phyloP scores from a whole-genome alignment of 2,329 filamentous ascomycete species.

The Fusarium sp. region DNA sequence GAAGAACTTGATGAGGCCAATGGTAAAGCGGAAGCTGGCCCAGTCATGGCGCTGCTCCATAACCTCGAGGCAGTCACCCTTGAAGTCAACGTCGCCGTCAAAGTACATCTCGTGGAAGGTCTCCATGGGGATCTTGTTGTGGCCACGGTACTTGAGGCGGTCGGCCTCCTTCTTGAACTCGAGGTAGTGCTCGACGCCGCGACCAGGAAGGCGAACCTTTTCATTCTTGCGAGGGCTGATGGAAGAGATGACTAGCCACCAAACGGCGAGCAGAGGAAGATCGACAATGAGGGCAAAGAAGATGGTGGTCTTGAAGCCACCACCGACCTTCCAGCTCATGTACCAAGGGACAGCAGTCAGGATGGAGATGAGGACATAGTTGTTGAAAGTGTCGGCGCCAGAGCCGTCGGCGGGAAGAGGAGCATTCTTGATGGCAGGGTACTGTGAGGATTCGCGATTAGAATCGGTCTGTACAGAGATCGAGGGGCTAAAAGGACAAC shows the following conservation, averaged over 20 bases:
- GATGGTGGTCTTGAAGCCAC: conserved; percentile 87
- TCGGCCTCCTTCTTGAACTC: conserved; percentile 76
- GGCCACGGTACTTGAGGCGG: conserved; percentile 74
- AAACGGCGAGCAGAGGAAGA: conserved; percentile 80
- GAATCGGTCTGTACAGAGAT: conserved; percentile 1
- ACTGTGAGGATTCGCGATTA: conserved; percentile 33
- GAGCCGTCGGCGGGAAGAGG: conserved; percentile 90
- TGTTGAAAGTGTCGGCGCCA: conserved; percentile 88
- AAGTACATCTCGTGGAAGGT: conserved; percentile 99
- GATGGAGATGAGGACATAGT: conserved; percentile 75
- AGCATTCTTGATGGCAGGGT: conserved; percentile 86
- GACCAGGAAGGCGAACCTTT: conserved; percentile 86
- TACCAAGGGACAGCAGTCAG: conserved; percentile 79
- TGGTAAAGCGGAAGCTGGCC: conserved; percentile 92
- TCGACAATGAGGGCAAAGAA: conserved; percentile 82
- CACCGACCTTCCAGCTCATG: conserved; percentile 85
- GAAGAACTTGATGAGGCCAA: conserved; percentile 86
- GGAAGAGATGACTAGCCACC: conserved; percentile 83
- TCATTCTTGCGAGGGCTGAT: conserved; percentile 91
- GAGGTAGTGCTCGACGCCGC: conserved; percentile 89
- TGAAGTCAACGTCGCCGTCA: conserved; percentile 92
- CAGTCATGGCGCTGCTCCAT: conserved; percentile 97
- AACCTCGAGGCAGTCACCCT: conserved; percentile 87
- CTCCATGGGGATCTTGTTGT: conserved; percentile 86
- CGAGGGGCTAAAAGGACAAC: conserved; percentile 26